phyloP scores from a whole-genome alignment of 768 basidiomycete species.

The Boletus tylopilopsis region DNA sequence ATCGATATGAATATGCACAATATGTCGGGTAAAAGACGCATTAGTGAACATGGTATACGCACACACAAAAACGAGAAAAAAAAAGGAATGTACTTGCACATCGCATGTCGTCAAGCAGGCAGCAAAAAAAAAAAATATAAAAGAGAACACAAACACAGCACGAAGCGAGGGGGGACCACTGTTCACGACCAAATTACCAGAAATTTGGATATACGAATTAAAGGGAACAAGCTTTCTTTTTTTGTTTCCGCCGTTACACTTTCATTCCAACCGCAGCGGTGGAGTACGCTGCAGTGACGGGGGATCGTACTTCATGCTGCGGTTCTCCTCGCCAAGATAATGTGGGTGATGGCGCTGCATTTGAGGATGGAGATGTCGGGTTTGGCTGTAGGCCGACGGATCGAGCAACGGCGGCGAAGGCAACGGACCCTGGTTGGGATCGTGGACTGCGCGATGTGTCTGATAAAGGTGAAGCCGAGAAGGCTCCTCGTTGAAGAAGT shows the following conservation, averaged over 20 bases:
- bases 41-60: conserved; percentile 26
- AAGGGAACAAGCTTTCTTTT: neutral
- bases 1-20: conserved; percentile 22
- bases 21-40: conserved; percentile 12
- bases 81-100: conserved; percentile 14
- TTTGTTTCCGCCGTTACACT: conserved; percentile 25
- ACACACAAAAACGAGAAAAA: neutral
- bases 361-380: conserved; percentile 34
- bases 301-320: conserved; percentile 42
- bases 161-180: conserved; percentile 17
- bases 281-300: conserved; percentile 42
- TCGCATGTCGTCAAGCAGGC: conserved; percentile 6
- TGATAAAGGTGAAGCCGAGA: conserved; percentile 33
- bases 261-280: conserved; percentile 50
- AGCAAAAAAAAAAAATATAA: neutral
- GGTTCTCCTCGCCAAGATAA: conserved; percentile 33
- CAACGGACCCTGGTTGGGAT: conserved; percentile 19
- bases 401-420: conserved; percentile 34
- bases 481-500: conserved; percentile 27
- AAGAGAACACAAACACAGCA: neutral
- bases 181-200: conserved; percentile 27
- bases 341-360: conserved; percentile 32
- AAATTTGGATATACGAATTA: conserved; percentile 24
- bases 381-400: conserved; percentile 28
- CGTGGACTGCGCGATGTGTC: conserved; percentile 35